These are phyloP conservation scores for Forsythia suspensa DNA, from an alignment of 257 asterid genomes.

Conservation along the genomic window DNA sequence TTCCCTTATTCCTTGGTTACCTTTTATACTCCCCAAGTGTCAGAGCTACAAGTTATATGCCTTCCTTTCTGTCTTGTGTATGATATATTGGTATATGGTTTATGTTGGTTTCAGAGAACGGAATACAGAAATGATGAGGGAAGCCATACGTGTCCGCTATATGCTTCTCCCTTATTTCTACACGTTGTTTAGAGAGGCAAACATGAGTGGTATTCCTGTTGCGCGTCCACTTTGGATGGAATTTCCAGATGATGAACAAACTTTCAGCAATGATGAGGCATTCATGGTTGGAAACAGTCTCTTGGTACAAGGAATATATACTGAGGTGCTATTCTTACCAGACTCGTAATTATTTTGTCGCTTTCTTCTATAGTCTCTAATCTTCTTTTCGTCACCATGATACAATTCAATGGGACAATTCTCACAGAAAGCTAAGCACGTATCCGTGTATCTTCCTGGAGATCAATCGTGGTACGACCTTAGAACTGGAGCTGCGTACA, in stretches of 20 bases:
- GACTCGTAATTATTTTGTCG: not conserved
- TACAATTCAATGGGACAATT: constrained; percentile 8
- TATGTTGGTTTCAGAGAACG: constrained; percentile 61
- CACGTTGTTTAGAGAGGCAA: constrained; percentile 95
- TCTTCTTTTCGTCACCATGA: constrained; percentile 3
- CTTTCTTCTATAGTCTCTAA: not conserved
- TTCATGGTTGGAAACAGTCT: constrained; percentile 93
- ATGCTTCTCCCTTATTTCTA: constrained; percentile 90
- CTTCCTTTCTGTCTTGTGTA: not conserved
- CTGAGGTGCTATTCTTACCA: constrained; percentile 53
- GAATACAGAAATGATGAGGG: constrained; percentile 75
- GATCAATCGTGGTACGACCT: constrained; percentile 79
- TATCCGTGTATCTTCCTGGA: constrained; percentile 88
- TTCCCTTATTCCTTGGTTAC: not conserved
- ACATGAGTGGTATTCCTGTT: constrained; percentile 80
- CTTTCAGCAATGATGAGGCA: constrained; percentile 88
- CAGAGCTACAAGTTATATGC: not conserved
- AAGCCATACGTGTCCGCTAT: constrained; percentile 85
- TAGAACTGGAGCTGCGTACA: constrained; percentile 70
- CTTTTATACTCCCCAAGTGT: not conserved
- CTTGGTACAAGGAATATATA: constrained; percentile 93
- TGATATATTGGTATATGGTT: constrained; percentile 11
- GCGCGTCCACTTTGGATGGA: constrained; percentile 99
- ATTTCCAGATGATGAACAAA: constrained; percentile 80
- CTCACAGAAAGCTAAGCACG: constrained; percentile 75